phyloP scores from a whole-genome alignment of 148 eudicot genomes.

The Rheum nobile region DNA sequence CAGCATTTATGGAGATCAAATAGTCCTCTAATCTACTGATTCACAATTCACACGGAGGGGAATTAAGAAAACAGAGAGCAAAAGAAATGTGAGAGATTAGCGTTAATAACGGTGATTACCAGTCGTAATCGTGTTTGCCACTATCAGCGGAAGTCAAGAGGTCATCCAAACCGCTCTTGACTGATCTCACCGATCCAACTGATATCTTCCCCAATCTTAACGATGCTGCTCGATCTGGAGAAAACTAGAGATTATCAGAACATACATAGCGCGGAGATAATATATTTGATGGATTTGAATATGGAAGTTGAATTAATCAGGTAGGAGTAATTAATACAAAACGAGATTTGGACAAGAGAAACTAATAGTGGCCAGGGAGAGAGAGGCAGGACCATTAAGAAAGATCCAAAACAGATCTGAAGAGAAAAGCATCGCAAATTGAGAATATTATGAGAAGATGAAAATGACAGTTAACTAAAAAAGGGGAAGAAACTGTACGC shows the following conservation, averaged over 20 bases:
- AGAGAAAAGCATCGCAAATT: background rate
- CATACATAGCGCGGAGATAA: background rate
- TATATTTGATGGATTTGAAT: background rate
- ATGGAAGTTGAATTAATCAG: background rate
- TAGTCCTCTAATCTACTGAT: background rate
- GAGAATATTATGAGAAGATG: background rate
- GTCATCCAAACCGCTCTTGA: slow-evolving; percentile 67
- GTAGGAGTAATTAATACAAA: background rate
- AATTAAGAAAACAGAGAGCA: background rate
- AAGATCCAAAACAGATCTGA: background rate
- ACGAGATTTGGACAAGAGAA: background rate
- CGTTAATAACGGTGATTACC: slow-evolving; percentile 28
- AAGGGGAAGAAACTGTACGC: background rate
- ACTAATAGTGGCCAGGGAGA: background rate
- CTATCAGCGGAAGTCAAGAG: slow-evolving; percentile 57
- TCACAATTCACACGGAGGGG: background rate
- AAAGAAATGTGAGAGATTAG: background rate
- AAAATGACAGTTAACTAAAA: background rate
- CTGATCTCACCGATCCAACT: slow-evolving; percentile 31
- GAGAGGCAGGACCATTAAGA: slow-evolving; percentile 1
- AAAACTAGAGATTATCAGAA: background rate
- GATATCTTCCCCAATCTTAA: slow-evolving; percentile 77
- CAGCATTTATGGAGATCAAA: background rate
- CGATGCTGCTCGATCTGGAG: slow-evolving; percentile 26
- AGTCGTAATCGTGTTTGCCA: slow-evolving; percentile 94